phyloP scores from a whole-genome alignment of 2,329 filamentous ascomycete genomes.

The Cercospora zeae-maydis region DNA sequence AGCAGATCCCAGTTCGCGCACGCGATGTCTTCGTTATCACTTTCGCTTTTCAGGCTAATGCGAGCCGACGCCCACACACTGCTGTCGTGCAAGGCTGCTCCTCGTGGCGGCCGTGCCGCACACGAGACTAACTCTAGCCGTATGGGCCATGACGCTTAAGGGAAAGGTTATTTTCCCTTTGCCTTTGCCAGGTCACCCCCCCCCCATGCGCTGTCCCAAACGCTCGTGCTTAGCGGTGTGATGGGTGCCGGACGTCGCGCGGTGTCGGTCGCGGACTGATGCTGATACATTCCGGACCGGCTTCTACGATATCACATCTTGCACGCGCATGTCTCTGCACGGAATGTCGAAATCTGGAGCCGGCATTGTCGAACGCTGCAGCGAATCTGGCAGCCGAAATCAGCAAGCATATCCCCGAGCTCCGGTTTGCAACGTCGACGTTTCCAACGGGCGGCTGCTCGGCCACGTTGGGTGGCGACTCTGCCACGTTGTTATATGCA shows the following conservation, averaged over 20 bases:
- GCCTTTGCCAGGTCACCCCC: background rate
- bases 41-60: constrained; percentile 9
- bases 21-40: background rate
- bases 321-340: background rate
- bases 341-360: background rate
- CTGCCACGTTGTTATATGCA: background rate
- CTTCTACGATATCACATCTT: background rate
- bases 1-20: constrained; percentile 12
- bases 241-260: background rate
- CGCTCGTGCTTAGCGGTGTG: background rate
- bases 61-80: constrained; percentile 11
- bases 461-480: background rate
- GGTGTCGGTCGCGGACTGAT: background rate
- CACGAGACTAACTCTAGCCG: background rate
- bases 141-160: background rate
- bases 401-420: background rate
- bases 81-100: constrained; percentile 10
- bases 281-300: background rate
- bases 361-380: background rate
- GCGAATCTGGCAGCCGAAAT: background rate
- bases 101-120: constrained; percentile 7
- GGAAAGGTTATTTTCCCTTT: background rate
- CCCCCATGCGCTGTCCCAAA: background rate
- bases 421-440: background rate
- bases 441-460: background rate